Evolutionary conservation across 106 monocot genomes (phyloP).

Genomic region (Allium sativum): DNA sequence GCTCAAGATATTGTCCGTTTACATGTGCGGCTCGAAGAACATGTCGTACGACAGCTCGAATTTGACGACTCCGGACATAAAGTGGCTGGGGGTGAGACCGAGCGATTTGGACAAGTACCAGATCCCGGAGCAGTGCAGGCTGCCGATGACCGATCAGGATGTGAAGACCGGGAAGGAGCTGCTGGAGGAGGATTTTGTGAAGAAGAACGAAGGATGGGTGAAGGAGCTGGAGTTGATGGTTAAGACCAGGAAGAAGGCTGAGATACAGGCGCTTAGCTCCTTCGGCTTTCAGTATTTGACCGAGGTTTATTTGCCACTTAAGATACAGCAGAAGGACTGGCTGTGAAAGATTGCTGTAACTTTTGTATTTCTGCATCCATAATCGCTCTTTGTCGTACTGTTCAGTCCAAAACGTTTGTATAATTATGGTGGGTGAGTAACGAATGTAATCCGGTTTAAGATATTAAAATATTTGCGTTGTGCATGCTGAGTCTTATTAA

Average conservation of each 20-base stretch:
- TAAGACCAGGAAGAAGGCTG: conserved; percentile 85
- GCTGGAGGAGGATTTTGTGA: conserved; percentile 94
- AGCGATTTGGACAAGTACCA: conserved; percentile 88
- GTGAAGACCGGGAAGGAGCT: conserved; percentile 95
- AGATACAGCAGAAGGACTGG: conserved; percentile 93
- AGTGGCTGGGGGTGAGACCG: conserved; percentile 91
- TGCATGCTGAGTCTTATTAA: too few species aligned
- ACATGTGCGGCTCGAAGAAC: conserved; percentile 99
- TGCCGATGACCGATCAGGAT: conserved; percentile 97
- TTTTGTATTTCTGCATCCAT: too few species aligned
- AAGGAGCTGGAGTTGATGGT: conserved; percentile 89
- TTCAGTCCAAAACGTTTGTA: too few species aligned
- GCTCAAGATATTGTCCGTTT: conserved; percentile 89
- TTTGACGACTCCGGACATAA: conserved; percentile 89
- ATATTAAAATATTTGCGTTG: too few species aligned
- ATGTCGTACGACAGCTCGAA: conserved; percentile 98
- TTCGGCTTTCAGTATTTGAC: conserved; percentile 96
- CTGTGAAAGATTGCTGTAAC: conserved; percentile 15
- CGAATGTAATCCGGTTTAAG: too few species aligned
- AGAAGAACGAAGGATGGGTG: conserved; percentile 91
- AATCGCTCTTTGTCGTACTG: too few species aligned
- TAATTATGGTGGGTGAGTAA: too few species aligned
- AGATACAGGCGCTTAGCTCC: conserved; percentile 94
- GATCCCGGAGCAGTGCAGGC: conserved; percentile 88
- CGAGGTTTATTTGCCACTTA: conserved; percentile 92